phyloP scores from a whole-genome alignment of 805 yeast species.

The Sungouiella thailandica region DNA sequence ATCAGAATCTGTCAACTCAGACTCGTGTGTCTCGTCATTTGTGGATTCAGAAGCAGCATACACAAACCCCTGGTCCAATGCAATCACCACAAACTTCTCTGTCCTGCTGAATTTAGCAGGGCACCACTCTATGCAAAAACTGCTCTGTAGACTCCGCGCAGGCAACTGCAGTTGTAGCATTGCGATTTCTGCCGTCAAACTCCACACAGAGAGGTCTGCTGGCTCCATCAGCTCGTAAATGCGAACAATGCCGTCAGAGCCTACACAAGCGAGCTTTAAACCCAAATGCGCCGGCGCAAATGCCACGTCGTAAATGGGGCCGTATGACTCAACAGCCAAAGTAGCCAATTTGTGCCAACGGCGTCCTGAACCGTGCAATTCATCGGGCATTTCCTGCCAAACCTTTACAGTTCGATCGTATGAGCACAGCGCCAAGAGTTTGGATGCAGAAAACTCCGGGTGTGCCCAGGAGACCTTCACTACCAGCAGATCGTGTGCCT shows the following conservation, averaged over 20 bases:
- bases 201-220: constrained; percentile 80
- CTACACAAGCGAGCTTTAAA: constrained; percentile 76
- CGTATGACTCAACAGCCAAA: constrained; percentile 72
- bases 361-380: constrained; percentile 68
- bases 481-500: constrained; percentile 88
- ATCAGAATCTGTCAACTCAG: constrained; percentile 1
- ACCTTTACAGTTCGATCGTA: constrained; percentile 84
- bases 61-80: constrained; percentile 82
- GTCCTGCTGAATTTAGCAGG: constrained; percentile 69
- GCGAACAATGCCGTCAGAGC: constrained; percentile 81
- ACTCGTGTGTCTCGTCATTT: background rate
- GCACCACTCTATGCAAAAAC: constrained; percentile 86
- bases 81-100: constrained; percentile 80
- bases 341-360: constrained; percentile 78
- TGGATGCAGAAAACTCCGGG: constrained; percentile 77
- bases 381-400: constrained; percentile 88
- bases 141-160: constrained; percentile 76
- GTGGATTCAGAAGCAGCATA: constrained; percentile 26
- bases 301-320: constrained; percentile 84
- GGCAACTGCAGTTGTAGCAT: constrained; percentile 62
- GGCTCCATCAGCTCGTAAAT: constrained; percentile 89
- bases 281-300: constrained; percentile 87
- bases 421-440: constrained; percentile 80
- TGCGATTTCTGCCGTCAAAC: constrained; percentile 64
- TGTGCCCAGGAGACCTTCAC: constrained; percentile 87